Percentiles rank a stretch among this genome's conserved stretches.
Evolutionary conservation across 306 rosid species (phyloP).

Genomic region (Gleditsia sinensis): DNA sequence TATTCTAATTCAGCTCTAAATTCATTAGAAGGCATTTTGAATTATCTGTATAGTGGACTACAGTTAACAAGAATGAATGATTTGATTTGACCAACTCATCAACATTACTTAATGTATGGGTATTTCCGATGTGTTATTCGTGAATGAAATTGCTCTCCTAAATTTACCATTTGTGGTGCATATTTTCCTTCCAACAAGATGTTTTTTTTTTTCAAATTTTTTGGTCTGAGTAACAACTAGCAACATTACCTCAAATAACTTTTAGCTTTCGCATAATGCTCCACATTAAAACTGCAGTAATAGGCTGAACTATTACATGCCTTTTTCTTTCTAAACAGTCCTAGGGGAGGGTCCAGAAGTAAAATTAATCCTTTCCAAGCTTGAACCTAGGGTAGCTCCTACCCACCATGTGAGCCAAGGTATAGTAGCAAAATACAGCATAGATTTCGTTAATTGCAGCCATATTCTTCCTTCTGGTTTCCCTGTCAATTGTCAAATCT

Average conservation of each 20-base stretch:
- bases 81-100: conserved; percentile 1
- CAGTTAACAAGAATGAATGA: neutral
- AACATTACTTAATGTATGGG: conserved; percentile 13
- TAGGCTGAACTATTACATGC: neutral
- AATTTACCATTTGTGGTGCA: neutral
- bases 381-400: neutral
- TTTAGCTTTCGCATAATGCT: neutral
- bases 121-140: neutral
- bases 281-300: neutral
- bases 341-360: neutral
- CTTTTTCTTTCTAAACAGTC: neutral
- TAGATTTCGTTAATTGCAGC: neutral
- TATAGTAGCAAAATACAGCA: neutral
- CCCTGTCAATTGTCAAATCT: neutral
- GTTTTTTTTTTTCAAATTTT: neutral
- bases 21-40: neutral
- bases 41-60: neutral
- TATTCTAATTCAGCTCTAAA: conserved; percentile 9
- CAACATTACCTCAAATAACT: neutral
- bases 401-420: neutral
- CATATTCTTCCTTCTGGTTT: neutral
- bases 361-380: neutral
- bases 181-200: neutral
- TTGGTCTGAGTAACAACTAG: neutral
- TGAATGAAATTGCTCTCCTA: neutral